Base-by-base conservation (phyloP, 176 grass and related monocot species). In the Cymbopogon citratus region DNA sequence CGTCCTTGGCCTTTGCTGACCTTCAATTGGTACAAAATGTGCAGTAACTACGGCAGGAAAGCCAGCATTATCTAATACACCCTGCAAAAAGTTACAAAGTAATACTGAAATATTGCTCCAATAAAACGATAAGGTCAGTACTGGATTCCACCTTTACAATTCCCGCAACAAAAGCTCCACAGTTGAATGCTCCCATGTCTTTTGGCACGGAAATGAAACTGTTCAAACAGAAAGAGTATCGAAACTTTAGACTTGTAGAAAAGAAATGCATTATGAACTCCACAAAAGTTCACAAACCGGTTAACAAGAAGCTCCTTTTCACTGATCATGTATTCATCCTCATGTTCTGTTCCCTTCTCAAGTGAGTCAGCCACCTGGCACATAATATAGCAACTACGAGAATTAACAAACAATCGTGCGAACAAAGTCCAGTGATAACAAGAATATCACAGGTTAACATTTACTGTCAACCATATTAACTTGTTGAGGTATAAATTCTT, bases 241-340 rank as follows among this genome's bases (percentile, higher is more conserved):
- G 65, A 3, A 3, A 56, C 34, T 66, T 56, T 13, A 33, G 9
- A 71, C 9, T 75, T 75, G 39, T 36, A 63, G 10, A 2, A 29
- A 75, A 63, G 2, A 36, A 76, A 49, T 1, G 77, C 35, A 36
- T 44, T 76, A 89, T 54, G 45, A 75, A 75, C 38, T 61, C 35
- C 19, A 28, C 14, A 24, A 18, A 25, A 67, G 19, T 56, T 14
- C 63, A 48, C 85, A 83, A 84, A 98, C 95, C 95, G 63, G 76
- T 98, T 98, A 82, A 94, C 95, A 86, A 98, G 88, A 79, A 98
- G 90, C 78, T 94, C 95, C 76, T 94, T 98, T 86, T 98, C 95
- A 90, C 95, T 98, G 46, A 98, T 98, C 95, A 98, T 98, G 88
- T 98, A 98, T 71, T 98, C 95, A 80, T 98, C 95, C 83, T 98